These are phyloP conservation scores for Chlorella vulgaris DNA, from an alignment of 139 green algal genomes.

Conservation along the genomic window DNA sequence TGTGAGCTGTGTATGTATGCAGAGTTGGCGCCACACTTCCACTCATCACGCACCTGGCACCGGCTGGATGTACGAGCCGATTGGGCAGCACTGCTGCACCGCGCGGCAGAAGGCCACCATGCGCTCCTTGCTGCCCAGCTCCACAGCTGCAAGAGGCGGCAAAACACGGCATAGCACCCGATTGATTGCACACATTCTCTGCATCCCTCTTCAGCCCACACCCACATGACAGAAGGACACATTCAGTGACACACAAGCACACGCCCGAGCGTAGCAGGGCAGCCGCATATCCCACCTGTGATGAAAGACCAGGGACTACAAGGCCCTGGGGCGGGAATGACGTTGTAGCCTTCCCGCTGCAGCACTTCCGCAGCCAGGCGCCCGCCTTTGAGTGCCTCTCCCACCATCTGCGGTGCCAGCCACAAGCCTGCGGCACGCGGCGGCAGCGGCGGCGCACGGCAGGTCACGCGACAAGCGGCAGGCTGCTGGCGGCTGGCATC, in stretches of 20 bases:
- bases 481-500: too few relatives aligned
- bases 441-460: neutral
- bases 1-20: too few relatives aligned
- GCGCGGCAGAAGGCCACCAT: slow-evolving; percentile 89
- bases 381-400: slow-evolving; percentile 93
- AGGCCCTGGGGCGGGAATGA: slow-evolving; percentile 49
- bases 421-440: slow-evolving; percentile 11
- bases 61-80: slow-evolving; percentile 88
- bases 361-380: slow-evolving; percentile 82
- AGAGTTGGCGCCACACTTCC: too few relatives aligned
- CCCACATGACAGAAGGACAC: too few relatives aligned
- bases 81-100: slow-evolving; percentile 82
- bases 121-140: slow-evolving; percentile 64
- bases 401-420: slow-evolving; percentile 80
- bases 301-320: slow-evolving; percentile 76
- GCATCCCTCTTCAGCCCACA: too few relatives aligned
- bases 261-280: neutral
- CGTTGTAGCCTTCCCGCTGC: slow-evolving; percentile 58
- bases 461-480: neutral
- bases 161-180: too few relatives aligned
- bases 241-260: neutral
- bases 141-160: slow-evolving; percentile 60
- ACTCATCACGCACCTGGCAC: slow-evolving; percentile 79
- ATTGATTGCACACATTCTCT: too few relatives aligned
- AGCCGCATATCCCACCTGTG: neutral